Evolutionary conservation across 176 grass and related monocot genomes (phyloP).

Genomic region (Eragrostis nindensis): DNA sequence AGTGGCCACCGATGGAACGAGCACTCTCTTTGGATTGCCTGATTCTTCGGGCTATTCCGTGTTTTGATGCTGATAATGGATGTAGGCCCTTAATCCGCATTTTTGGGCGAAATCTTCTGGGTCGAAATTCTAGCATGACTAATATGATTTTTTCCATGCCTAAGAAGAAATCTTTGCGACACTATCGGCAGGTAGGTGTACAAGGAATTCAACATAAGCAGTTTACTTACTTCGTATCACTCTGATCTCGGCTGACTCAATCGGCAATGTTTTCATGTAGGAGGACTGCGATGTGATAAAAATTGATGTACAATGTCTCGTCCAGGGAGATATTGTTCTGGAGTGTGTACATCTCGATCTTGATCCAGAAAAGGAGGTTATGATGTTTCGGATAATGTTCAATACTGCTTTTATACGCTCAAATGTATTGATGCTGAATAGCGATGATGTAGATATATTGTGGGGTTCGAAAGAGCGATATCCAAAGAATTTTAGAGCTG

Average conservation of each 20-base stretch:
- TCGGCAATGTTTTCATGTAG: constrained; percentile 52
- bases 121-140: constrained; percentile 54
- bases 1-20: constrained; percentile 92
- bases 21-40: constrained; percentile 93
- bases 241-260: constrained; percentile 18
- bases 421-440: constrained; percentile 94
- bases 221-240: constrained; percentile 37
- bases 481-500: constrained; percentile 85
- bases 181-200: constrained; percentile 78
- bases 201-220: constrained; percentile 27
- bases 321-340: constrained; percentile 97
- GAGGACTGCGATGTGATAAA: constrained; percentile 95
- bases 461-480: constrained; percentile 90
- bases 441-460: constrained; percentile 87
- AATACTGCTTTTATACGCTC: constrained; percentile 97
- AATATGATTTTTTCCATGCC: constrained; percentile 87
- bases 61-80: constrained; percentile 90
- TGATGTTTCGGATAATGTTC: constrained; percentile 99
- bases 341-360: constrained; percentile 98
- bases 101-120: constrained; percentile 82
- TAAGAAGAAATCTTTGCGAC: constrained; percentile 85
- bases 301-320: constrained; percentile 97
- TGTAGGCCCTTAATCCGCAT: constrained; percentile 89
- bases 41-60: constrained; percentile 91
- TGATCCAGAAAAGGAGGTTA: constrained; percentile 93